Conservation (phyloP, 768 basidiomycete species). For the Chiua virens region DNA sequence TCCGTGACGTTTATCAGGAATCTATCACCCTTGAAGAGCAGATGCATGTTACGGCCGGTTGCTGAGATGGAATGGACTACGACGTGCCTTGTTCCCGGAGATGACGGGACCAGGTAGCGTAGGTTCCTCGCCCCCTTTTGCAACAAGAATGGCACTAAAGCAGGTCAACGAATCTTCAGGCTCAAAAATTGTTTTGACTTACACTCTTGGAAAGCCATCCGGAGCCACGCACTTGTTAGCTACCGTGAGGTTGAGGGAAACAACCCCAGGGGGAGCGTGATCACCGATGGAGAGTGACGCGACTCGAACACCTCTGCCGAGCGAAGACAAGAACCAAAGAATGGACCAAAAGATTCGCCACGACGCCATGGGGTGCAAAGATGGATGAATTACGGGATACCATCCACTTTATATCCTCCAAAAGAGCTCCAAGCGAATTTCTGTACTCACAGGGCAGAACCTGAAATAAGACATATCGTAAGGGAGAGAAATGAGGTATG, state of each 20-base stretch:
- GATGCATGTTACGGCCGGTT: not conserved
- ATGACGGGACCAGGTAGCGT: conserved; percentile 42
- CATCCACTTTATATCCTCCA: not conserved
- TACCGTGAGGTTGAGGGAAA: not conserved
- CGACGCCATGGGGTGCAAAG: not conserved
- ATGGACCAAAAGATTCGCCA: not conserved
- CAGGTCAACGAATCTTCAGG: not conserved
- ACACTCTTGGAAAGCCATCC: conserved; percentile 14
- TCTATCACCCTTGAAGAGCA: conserved; percentile 14
- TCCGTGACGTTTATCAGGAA: conserved; percentile 19
- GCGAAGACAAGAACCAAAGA: not conserved
- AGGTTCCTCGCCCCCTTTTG: conserved; percentile 19
- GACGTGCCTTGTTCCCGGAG: conserved; percentile 35
- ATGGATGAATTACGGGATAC: not conserved
- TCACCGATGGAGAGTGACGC: not conserved
- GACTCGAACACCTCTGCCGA: not conserved
- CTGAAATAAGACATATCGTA: not conserved
- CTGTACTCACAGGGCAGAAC: not conserved
- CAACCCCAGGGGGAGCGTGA: not conserved
- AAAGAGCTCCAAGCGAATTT: not conserved
- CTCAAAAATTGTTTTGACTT: not conserved
- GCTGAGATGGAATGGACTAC: not conserved
- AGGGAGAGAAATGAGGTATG: not conserved
- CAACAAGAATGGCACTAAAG: conserved; percentile 37
- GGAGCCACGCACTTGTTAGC: conserved; percentile 9